Percentiles rank a stretch among this genome's conserved stretches.
Conservation (phyloP, 164 flowering plant species). For the Kalanchoe fedtschenkoi region DNA sequence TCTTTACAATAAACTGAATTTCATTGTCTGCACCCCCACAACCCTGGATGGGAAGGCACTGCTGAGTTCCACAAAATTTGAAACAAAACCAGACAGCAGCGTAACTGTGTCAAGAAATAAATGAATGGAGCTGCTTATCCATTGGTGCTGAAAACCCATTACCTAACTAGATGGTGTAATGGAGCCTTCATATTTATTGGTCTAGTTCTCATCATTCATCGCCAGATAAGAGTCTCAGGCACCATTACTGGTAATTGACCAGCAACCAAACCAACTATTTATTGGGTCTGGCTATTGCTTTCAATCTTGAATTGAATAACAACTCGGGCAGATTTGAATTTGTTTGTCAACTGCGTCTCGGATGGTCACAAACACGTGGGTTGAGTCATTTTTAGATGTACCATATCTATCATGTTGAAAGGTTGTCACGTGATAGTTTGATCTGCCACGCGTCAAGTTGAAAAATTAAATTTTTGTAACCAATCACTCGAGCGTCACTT, state of each 20-base stretch:
- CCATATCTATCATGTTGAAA: too few relatives aligned
- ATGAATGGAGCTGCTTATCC: neutral
- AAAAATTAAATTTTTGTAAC: too few relatives aligned
- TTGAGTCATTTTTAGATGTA: too few relatives aligned
- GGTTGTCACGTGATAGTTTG: too few relatives aligned
- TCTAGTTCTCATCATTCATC: neutral
- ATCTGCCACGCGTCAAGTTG: too few relatives aligned
- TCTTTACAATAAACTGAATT: too few relatives aligned
- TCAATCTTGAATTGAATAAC: neutral
- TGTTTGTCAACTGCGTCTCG: neutral
- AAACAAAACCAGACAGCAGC: too few relatives aligned
- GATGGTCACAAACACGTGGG: neutral
- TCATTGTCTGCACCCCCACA: too few relatives aligned
- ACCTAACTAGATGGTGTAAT: neutral
- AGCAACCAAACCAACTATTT: neutral
- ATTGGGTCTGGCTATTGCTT: neutral
- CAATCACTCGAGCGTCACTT: too few relatives aligned
- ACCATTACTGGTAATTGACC: neutral
- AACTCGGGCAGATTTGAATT: neutral
- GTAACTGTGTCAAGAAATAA: too few relatives aligned
- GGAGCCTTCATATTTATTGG: neutral
- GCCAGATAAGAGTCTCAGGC: neutral
- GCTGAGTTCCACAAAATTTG: too few relatives aligned
- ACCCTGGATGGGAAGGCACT: too few relatives aligned
- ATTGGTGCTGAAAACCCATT: neutral